Evolutionary conservation across 2,329 filamentous ascomycete genomes (phyloP), one percentile per base, ranked within the genome.

Genomic region (Penicillium freii): DNA sequence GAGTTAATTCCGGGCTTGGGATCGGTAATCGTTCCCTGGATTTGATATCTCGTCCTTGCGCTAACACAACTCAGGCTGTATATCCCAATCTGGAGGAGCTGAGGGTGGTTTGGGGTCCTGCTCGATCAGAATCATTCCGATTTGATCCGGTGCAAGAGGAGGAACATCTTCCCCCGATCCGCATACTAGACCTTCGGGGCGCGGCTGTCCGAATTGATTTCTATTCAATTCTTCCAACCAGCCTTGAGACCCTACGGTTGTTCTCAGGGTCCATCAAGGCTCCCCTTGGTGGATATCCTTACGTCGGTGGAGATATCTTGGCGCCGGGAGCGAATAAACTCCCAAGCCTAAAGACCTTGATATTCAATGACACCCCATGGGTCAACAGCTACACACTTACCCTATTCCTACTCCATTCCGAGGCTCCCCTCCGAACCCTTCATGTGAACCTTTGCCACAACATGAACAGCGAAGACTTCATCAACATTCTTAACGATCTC

Each of bases 71-170:
- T 34, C 51, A 57, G n/a, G 45, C 55, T 40, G 47, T 61, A 1
- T 66, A 62, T 42, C 66, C 70, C 4, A 73, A 72, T 31, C 62
- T 75, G 5, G 68, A 73, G 59, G 71, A 73, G 42, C 46, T 75
- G 1, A 61, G 69, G 19, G 63, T 75, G 4, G 55, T 66, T 47
- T 73, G 66, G 45, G 57, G 70, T n/a, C 66, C 68, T 5, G 56
- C 61, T 17, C 13, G 62, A 60, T 40, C 50, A 60, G 5, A 53
- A 57, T 25, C 67, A 64, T 50, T 56, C 47, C 5, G 1, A 10
- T 27, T 63, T 64, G 4, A 56, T 51, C 23, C 61, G 63, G 40
- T 58, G 59, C 19, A 57, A 39, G n/a, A 46, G 43, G 7, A 42
- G 4, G 15, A 42, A 15, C 19, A 63, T n/a, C 51, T 69, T 13